These are phyloP conservation scores for Sugiyamaella chiloensis DNA, from an alignment of 805 yeast genomes.

Conservation along the genomic window DNA sequence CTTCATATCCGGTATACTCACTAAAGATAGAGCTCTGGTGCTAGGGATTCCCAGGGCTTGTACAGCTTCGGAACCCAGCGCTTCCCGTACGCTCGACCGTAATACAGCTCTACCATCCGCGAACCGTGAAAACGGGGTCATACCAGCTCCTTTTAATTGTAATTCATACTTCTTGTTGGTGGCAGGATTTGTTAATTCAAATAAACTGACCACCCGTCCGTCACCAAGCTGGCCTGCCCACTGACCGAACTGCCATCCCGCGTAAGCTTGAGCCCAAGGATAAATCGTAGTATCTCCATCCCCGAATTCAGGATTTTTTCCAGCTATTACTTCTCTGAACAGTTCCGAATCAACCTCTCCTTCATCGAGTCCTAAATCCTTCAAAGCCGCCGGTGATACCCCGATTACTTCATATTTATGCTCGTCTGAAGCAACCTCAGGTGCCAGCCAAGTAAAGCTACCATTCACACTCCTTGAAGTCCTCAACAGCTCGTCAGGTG, in stretches of 20 bases:
- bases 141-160: conserved; percentile 90
- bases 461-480: conserved; percentile 57
- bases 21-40: conserved; percentile 75
- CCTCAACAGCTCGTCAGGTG: conserved; percentile 39
- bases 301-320: conserved; percentile 44
- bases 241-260: conserved; percentile 94
- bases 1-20: conserved; percentile 65
- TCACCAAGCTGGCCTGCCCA: conserved; percentile 98
- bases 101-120: conserved; percentile 96
- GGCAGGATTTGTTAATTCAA: conserved; percentile 54
- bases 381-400: conserved; percentile 57
- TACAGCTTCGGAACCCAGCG: conserved; percentile 76
- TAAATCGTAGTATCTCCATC: conserved; percentile 43
- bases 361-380: conserved; percentile 54
- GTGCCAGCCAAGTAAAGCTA: conserved; percentile 68
- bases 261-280: conserved; percentile 90
- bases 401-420: conserved; percentile 46
- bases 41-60: conserved; percentile 81
- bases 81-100: conserved; percentile 84
- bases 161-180: conserved; percentile 52
- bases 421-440: conserved; percentile 40
- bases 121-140: conserved; percentile 88
- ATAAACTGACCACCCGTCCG: conserved; percentile 83
- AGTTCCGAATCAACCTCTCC: conserved; percentile 41
- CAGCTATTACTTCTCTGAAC: conserved; percentile 58